A percentile compares a stretch with the other conserved stretches of the same genome.
These are phyloP conservation scores for Saccharomyces uvarum DNA, from an alignment of 1,139 yeast genomes.

Conservation along the genomic window DNA sequence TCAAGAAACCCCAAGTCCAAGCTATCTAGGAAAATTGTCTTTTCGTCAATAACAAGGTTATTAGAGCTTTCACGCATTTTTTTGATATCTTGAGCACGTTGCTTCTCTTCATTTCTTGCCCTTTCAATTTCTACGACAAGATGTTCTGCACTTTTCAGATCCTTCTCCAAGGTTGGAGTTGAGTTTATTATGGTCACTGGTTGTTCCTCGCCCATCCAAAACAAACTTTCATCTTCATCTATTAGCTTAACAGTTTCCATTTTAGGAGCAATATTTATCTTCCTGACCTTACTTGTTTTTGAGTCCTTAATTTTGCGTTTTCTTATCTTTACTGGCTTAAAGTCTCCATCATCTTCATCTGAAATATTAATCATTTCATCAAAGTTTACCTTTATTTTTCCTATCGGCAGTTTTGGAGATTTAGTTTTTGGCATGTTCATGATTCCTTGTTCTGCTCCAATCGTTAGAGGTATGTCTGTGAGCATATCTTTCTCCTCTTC, in stretches of 20 bases:
- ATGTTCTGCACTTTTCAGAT: constrained; percentile 38
- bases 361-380: constrained; percentile 15
- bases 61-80: constrained; percentile 19
- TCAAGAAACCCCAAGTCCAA: constrained; percentile 24
- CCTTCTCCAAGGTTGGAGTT: constrained; percentile 25
- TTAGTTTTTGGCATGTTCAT: not conserved
- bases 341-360: constrained; percentile 24
- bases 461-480: constrained; percentile 10
- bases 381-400: constrained; percentile 17
- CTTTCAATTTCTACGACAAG: constrained; percentile 41
- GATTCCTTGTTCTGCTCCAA: constrained; percentile 13
- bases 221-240: constrained; percentile 35
- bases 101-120: constrained; percentile 33
- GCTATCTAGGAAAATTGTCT: constrained; percentile 47
- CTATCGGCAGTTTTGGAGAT: constrained; percentile 2
- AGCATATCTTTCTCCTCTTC: constrained; percentile 30
- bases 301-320: constrained; percentile 21
- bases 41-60: constrained; percentile 48
- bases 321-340: constrained; percentile 27
- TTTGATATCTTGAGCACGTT: constrained; percentile 16
- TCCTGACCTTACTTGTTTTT: constrained; percentile 10
- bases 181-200: constrained; percentile 34
- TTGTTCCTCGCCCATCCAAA: constrained; percentile 40
- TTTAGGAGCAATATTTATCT: constrained; percentile 11
- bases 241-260: constrained; percentile 32